These are phyloP conservation scores for Fusarium liriodendri DNA, from an alignment of 2,329 filamentous ascomycete species.

Conservation along the genomic window DNA sequence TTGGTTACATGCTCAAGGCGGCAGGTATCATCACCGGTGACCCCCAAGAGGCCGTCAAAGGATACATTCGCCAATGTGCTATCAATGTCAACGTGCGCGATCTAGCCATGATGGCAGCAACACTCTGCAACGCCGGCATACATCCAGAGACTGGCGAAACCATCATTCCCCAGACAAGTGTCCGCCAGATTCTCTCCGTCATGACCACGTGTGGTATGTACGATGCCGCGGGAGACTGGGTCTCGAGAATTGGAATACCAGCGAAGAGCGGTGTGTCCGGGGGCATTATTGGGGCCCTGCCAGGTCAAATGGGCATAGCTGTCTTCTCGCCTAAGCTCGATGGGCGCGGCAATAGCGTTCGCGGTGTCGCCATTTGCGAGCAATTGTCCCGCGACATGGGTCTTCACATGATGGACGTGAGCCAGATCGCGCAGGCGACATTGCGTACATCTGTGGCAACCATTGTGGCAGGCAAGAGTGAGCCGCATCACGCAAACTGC, in stretches of 20 bases:
- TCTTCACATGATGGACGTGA: conserved; percentile 51
- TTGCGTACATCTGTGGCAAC: conserved; percentile 46
- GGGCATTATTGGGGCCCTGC: conserved; percentile 48
- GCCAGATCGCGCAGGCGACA: conserved; percentile 46
- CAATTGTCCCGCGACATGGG: conserved; percentile 48
- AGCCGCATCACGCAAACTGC: conserved; percentile 42
- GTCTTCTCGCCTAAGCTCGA: conserved; percentile 48
- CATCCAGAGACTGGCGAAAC: conserved; percentile 48
- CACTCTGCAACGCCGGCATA: conserved; percentile 51
- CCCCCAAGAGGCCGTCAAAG: conserved; percentile 49
- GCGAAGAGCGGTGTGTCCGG: conserved; percentile 52
- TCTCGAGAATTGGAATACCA: conserved; percentile 52
- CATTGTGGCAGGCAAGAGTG: conserved; percentile 41
- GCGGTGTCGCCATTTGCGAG: conserved; percentile 48
- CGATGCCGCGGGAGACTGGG: conserved; percentile 54
- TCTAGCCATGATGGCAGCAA: conserved; percentile 54
- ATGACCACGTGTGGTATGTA: conserved; percentile 58
- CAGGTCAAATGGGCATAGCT: conserved; percentile 48
- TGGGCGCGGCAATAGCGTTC: conserved; percentile 48
- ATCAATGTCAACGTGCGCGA: conserved; percentile 56
- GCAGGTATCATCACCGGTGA: conserved; percentile 52
- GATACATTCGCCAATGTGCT: conserved; percentile 54
- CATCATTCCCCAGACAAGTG: conserved; percentile 51
- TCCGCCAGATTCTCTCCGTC: conserved; percentile 54
- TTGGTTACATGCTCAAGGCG: conserved; percentile 55